Conservation (phyloP, 2,329 filamentous ascomycete genomes). For the Cladosporium sp. region DNA sequence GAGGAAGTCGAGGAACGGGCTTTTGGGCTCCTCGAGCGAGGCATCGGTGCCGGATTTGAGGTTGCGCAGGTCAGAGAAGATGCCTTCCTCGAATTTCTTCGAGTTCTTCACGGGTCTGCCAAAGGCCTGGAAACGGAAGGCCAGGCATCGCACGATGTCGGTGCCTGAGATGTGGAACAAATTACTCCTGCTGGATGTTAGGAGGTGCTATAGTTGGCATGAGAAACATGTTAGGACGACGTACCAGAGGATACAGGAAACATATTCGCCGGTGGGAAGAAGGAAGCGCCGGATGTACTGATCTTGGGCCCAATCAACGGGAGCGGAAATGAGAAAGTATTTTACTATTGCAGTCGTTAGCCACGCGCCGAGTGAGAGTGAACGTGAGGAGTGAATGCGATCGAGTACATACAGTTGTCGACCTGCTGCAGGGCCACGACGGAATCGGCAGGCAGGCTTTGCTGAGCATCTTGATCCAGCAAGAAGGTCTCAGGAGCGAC, state of each 20-base stretch:
- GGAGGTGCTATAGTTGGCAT: slow-evolving; percentile 31
- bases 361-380: neutral
- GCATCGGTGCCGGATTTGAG: slow-evolving; percentile 98
- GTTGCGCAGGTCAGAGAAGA: slow-evolving; percentile 97
- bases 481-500: slow-evolving; percentile 96
- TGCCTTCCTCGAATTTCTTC: slow-evolving; percentile 99
- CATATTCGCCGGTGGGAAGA: slow-evolving; percentile 95
- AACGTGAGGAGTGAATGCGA: neutral
- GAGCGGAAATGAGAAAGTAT: slow-evolving; percentile 98
- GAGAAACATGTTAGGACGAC: slow-evolving; percentile 25
- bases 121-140: slow-evolving; percentile 98
- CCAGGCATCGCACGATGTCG: slow-evolving; percentile 96
- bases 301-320: slow-evolving; percentile 94
- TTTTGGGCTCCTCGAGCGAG: slow-evolving; percentile 97
- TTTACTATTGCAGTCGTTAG: slow-evolving; percentile 60
- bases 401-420: slow-evolving; percentile 74
- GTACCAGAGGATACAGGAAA: slow-evolving; percentile 93
- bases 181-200: slow-evolving; percentile 69
- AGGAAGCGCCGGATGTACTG: slow-evolving; percentile 96
- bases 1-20: slow-evolving; percentile 94
- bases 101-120: slow-evolving; percentile 98
- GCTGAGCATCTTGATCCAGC: slow-evolving; percentile 94
- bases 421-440: slow-evolving; percentile 98
- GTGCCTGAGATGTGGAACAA: slow-evolving; percentile 99
- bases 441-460: slow-evolving; percentile 91